Evolutionary conservation across 805 yeast species (phyloP).

Genomic region (Wickerhamomyces kurtzmanii): DNA sequence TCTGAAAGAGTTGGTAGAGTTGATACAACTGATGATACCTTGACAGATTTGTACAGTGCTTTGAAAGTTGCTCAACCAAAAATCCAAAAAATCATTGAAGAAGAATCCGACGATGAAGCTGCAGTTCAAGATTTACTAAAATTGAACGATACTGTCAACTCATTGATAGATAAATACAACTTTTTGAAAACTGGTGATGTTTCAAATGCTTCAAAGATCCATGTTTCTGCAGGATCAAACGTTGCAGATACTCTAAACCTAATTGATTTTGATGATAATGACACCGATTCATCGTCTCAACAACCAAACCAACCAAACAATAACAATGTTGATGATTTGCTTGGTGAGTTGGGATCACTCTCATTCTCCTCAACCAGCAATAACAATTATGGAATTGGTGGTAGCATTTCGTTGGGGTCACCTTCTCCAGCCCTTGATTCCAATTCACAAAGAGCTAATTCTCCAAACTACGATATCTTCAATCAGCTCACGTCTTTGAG

Average conservation of each 20-base stretch:
- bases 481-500: slow-evolving; percentile 10
- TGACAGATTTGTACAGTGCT: slow-evolving; percentile 66
- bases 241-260: slow-evolving; percentile 34
- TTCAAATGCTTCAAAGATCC: slow-evolving; percentile 37
- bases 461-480: slow-evolving; percentile 16
- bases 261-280: slow-evolving; percentile 68
- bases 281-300: slow-evolving; percentile 15
- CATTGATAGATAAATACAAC: slow-evolving; percentile 56
- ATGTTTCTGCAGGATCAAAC: slow-evolving; percentile 25
- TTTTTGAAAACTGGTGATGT: slow-evolving; percentile 56
- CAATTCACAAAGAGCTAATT: slow-evolving; percentile 10
- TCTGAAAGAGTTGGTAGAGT: slow-evolving; percentile 29
- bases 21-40: slow-evolving; percentile 50
- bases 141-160: slow-evolving; percentile 69
- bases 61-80: slow-evolving; percentile 82
- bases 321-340: slow-evolving; percentile 51
- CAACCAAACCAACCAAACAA: slow-evolving; percentile 23
- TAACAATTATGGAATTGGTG: slow-evolving; percentile 37
- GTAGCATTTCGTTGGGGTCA: slow-evolving; percentile 32
- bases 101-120: slow-evolving; percentile 62
- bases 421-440: slow-evolving; percentile 16
- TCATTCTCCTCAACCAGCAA: slow-evolving; percentile 29
- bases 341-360: slow-evolving; percentile 61
- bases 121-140: slow-evolving; percentile 55
- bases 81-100: slow-evolving; percentile 73